Evolutionary conservation across 257 asterid genomes (phyloP), one percentile per base, ranked within the genome.

Genomic region (Ehretia macrophylla): DNA sequence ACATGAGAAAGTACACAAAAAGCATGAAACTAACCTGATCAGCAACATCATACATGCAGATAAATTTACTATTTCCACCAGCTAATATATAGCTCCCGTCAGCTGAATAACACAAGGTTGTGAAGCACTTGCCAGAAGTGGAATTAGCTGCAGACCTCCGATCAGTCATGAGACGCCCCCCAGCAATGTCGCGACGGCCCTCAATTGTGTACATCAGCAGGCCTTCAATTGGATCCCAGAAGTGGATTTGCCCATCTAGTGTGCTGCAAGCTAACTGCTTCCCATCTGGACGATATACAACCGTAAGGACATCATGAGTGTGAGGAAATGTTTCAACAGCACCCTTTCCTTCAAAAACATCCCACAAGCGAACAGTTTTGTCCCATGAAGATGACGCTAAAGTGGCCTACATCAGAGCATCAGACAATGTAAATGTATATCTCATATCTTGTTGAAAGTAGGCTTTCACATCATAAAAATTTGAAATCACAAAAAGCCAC

Each of bases 361-460:
- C 96, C 99, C 99, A 93, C 72, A 93, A 64, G 47, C 97, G 95
- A 67, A 89, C 89, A 55, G 92, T 79, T 78, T 81, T 88, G 79
- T 93, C 99, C 99, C 99, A 93, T 17, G 99, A 93, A 8, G 99
- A 93, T 75, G 99, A 93, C 60, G 99, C 95, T 82, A 93, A 78
- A 62, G 78, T 60, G 37, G 86, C 85, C 99, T 93, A 70, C 66
- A 74, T 35, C 40, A 53, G 49, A 23, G 17, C 57, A 54, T n/a
- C 17, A 49, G 44, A 65, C 69, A 51, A 68, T 56, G 32, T 19
- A 19, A 18, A 51, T 21, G 14, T 11, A 18, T 17, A 51, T 12
- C 32, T 27, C 3, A 11, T 22, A 19, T 16, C 47, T 42, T 42
- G 47, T 9, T 42, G 47, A 42, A 10, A 42, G 19, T 20, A 47